phyloP scores from a whole-genome alignment of 202 grass and related monocot genomes.

The Brachypodium distachyon region DNA sequence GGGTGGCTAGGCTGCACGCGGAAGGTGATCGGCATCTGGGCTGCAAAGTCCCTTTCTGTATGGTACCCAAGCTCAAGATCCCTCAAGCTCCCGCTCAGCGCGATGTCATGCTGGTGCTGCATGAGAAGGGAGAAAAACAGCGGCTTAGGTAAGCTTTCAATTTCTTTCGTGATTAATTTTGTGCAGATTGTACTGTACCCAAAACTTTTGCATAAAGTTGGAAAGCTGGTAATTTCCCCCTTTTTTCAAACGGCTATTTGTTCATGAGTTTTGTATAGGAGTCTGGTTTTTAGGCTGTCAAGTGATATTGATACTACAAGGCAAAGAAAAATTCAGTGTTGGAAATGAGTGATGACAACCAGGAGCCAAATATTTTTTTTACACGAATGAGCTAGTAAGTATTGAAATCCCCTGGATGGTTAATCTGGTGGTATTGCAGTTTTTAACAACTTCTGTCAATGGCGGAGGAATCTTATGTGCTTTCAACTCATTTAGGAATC shows the following conservation, averaged over 20 bases:
- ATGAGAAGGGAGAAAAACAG: background rate
- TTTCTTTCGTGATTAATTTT: background rate
- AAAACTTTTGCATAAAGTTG: background rate
- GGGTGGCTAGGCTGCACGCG: conserved; percentile 85
- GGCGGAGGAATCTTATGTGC: background rate
- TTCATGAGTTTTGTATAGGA: background rate
- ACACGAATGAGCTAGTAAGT: too few relatives aligned
- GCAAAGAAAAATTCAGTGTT: background rate
- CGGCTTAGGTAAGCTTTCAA: background rate
- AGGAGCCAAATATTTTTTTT: background rate
- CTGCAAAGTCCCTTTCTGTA: conserved; percentile 59
- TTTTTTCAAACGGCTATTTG: too few relatives aligned
- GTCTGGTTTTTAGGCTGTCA: background rate
- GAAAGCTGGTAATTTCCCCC: too few relatives aligned
- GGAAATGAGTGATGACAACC: background rate
- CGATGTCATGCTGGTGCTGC: conserved; percentile 39
- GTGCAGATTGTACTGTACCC: background rate
- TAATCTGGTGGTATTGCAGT: background rate
- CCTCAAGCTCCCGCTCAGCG: conserved; percentile 53
- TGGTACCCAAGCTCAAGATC: conserved; percentile 76
- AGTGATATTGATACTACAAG: background rate
- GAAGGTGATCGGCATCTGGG: conserved; percentile 89
- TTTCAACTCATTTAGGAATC: background rate
- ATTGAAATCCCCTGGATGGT: background rate
- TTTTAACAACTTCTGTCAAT: background rate